Base-by-base conservation (phyloP, 495 filamentous ascomycete genomes). In the Penicillium pancosmium region DNA sequence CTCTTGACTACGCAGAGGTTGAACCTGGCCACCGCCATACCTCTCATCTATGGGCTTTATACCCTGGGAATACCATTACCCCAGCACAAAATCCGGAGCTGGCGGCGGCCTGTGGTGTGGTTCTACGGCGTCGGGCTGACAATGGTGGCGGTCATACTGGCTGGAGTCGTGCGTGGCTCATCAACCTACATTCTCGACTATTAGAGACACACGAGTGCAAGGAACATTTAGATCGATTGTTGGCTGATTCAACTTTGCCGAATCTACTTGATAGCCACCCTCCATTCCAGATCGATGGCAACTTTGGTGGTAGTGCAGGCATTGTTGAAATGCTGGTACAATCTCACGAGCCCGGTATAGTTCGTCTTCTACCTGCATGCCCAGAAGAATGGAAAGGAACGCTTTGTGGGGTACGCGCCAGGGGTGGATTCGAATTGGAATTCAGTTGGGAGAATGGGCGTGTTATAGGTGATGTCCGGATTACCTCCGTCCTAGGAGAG, bases 231-330 rank as follows among this genome's bases (percentile, higher is more conserved):
- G 65, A 77, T 36, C 54, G 57, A 40, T 67, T 79, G 21, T 56
- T 82, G 16, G 61, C 74, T 16, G 63, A 67, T 11, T 79, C 71
- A 10, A 78, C 79, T 0, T 59, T 74, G 10, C 70, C 65, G 5
- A 80, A 78, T 55, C 57, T 81, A 19, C 65, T 75, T 34, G 77
- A 80, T 48, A 77, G 69, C 6, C 74, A 82, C 54, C 72, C 70
- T 6, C 72, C 72, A 36, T 76, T 79, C 41, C 79, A 83, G 62
- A 83, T 84, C 33, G 81, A 84, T 58, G 81, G 80, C 7, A 83
- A 82, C 58, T 82, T 81, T 64, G 82, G 82, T 1, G 73, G 73
- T 23, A 71, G 68, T 4, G 76, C 78, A 6, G 80, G 73, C 4
- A 73, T 84, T 21, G 60, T 77, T 10, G 82, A 83, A 63, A 78